Base-by-base conservation (phyloP, 495 filamentous ascomycete species). In the Penicillium taxi region DNA sequence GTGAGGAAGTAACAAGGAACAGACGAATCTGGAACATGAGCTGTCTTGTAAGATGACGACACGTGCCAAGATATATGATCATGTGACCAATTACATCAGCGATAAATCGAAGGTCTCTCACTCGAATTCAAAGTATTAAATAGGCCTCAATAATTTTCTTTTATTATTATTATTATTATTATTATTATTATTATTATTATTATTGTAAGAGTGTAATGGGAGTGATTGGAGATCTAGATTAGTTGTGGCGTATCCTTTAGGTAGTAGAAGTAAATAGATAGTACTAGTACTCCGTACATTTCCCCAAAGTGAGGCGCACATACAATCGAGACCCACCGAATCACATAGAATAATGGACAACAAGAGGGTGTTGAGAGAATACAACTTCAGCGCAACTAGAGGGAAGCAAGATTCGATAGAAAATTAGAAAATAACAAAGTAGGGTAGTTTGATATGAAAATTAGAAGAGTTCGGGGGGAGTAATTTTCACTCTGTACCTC, bases 331-430 rank as follows among this genome's bases (percentile, higher is more conserved):
- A 64, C 62, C 64, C 68, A 69, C 62, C 53, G 60, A 63, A 64
- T 64, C 59, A 70, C 67, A 70, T 61, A 69, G 60, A 63, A 60
- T 52, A 50, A n/a, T n/a, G n/a, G n/a, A n/a, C n/a, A n/a, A 21
- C 27, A 26, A n/a, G 26, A 34, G 18, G 16, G 14, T 33, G 17
- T 12, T 35, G 23, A 33, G 9, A 19, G 17, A 12, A 22, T 23
- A 35, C 32, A 35, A 35, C 25, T 35, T 22, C 9, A 29, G 5
- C 30, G 13, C 15, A 39, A 31, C 27, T n/a, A 17, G 21, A 26
- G 26, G 16, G 18, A 27, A 6, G 17, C 17, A 15, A 11, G 38
- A 32, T 25, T 4, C 26, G 2, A 30, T n/a, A 36, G 29, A 39
- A 14, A 35, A 11, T 9, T 17, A 35, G 9, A 33, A 24, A 14